Base-by-base conservation (phyloP, 495 filamentous ascomycete species). In the Astrothelium subdiscretum region DNA sequence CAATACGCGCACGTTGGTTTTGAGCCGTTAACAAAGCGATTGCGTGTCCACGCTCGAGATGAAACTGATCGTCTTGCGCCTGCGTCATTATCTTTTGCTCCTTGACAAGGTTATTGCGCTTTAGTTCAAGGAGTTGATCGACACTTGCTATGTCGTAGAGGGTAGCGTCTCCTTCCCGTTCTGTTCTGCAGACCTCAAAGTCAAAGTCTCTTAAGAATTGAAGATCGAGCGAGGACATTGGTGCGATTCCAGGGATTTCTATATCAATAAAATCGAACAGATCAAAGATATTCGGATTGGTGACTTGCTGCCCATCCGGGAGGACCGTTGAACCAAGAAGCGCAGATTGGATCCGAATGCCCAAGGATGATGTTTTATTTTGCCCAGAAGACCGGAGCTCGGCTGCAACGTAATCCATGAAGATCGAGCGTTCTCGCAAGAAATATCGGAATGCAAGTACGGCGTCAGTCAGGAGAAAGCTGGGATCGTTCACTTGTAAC, bases 241-340 rank as follows among this genome's bases (percentile, higher is more conserved):
- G 48, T 11, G 22, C 22, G 2, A 29, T 5, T 65, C 64, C 79
- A 79, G 1, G 76, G 44, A 85, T 77, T 44, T 91, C 85, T 8
- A 89, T 72, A 61, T 91, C 86, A 32, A 91, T 79, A 62, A 97
- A 96, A 74, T 97, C 95, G 62, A 96, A 91, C 24, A 97, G 81
- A 65, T 97, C 95, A 72, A 97, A 95, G 15, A 97, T 80, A 5
- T 86, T 88, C 3, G 85, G 80, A 54, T 88, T 87, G 15, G 74
- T 69, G 31, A 85, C 67, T n/a, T 81, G 76, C 43, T 86, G 81
- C 10, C 84, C 82, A 32, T 81, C 81, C 0, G 87, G 82, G 29
- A 82, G 62, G 4, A 78, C 77, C 5, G 91, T 88, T 62, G 80
- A 84, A 27, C 95, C 95, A 24, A 89, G 80, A 35, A 97, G 76